Base-by-base conservation (phyloP, 2,329 filamentous ascomycete species). In the Pezicula carpinea region DNA sequence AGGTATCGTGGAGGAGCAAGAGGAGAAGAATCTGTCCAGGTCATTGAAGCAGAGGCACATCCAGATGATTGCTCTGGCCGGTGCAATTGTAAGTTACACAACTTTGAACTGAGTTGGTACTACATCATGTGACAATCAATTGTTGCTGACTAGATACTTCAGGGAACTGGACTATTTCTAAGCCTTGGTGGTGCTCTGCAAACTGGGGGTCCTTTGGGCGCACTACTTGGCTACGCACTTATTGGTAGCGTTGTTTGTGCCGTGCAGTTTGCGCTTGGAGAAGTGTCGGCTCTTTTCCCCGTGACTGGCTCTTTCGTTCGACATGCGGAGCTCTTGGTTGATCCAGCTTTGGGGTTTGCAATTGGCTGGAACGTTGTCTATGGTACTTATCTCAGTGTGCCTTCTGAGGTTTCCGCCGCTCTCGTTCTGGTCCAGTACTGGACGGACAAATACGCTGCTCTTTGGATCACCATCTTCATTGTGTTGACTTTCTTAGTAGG, bases 391-490 rank as follows among this genome's bases (percentile, higher is more conserved):
- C 7, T 53, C 53, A 72, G 72, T 38, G 73, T 82, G 18, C 75
- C 76, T 4, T 69, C 78, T 46, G 82, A 85, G 61, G 82, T 85
- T 48, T 76, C 77, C 0, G 82, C 82, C 10, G 77, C 80, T 15
- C 75, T 77, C 36, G 77, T 84, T 2, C 66, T 85, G 18, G 80
- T 85, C 50, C 68, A 80, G 54, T 83, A 76, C 57, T 85, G 82
- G 82, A 76, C 77, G 3, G 76, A 82, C 50, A 68, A 82, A 52
- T 72, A 71, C 55, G 69, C 73, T 1, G 67, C 54, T 2, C 51
- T 69, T 8, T 71, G 66, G 64, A 67, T 70, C 15, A 62, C 64
- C 1, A 51, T 69, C 3, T 69, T 71, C 35, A 66, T 67, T 3
- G 17, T 61, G 4, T 22, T 69, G 6, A 66, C 65, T 42, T 52